Percentiles rank a stretch among this genome's conserved stretches.
phyloP scores from a whole-genome alignment of 2,329 filamentous ascomycete species.

The Colletotrichum caudatum region DNA sequence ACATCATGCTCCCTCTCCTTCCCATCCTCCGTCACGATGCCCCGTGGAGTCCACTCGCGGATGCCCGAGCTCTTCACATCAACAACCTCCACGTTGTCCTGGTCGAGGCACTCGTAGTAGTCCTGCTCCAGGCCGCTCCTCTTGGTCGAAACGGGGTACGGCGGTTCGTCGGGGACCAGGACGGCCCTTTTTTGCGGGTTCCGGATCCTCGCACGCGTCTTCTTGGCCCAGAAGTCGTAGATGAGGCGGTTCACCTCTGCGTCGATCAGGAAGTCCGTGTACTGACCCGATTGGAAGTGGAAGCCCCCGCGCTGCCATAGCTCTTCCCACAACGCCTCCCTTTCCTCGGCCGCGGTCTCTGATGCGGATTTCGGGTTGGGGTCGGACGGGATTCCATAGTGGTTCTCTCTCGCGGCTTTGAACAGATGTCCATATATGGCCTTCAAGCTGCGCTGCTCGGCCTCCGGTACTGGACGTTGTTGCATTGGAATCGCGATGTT shows the following conservation, averaged over 20 bases:
- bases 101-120: slow-evolving; percentile 64
- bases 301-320: slow-evolving; percentile 62
- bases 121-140: slow-evolving; percentile 59
- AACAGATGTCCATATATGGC: slow-evolving; percentile 56
- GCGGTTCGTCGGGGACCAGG: slow-evolving; percentile 59
- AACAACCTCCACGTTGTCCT: slow-evolving; percentile 58
- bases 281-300: slow-evolving; percentile 58
- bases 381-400: slow-evolving; percentile 64
- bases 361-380: slow-evolving; percentile 58
- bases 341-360: slow-evolving; percentile 55
- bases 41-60: slow-evolving; percentile 51
- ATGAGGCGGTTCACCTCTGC: slow-evolving; percentile 56
- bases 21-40: slow-evolving; percentile 55
- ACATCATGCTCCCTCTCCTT: slow-evolving; percentile 52
- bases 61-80: slow-evolving; percentile 59
- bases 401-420: slow-evolving; percentile 56
- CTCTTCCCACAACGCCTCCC: slow-evolving; percentile 57
- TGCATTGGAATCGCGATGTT: slow-evolving; percentile 70
- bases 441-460: slow-evolving; percentile 59
- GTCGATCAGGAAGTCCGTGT: slow-evolving; percentile 58
- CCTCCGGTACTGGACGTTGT: slow-evolving; percentile 57
- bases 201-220: slow-evolving; percentile 57
- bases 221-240: slow-evolving; percentile 63
- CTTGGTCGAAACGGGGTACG: slow-evolving; percentile 61
- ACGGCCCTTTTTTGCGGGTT: slow-evolving; percentile 58